Evolutionary conservation across 179 eudicot species (phyloP), one percentile per base, ranked within the genome.

Genomic region (Spinacia oleracea): DNA sequence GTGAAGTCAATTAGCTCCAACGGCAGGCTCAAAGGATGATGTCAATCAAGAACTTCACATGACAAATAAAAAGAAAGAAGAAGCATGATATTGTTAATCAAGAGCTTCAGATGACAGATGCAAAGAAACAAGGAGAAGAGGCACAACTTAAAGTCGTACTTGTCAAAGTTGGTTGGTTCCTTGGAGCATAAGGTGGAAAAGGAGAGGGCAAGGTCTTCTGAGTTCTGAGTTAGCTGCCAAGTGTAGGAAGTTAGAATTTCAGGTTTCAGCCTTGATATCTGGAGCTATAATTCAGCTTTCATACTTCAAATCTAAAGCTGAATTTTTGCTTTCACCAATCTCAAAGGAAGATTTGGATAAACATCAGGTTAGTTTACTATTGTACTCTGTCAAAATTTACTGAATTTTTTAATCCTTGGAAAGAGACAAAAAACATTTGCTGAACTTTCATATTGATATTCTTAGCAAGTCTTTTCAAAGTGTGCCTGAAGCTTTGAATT

Each of bases 331-430:
- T 38, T 38, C 40, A 38, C 40, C 87, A 27, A 75, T 70, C 60
- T 77, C 84, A 16, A 91, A 87, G 45, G 89, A 77, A 42, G 87
- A 83, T 74, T 75, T 89, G 80, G 86, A 85, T 77, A 77, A 80
- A 70, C 85, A 89, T 66, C 95, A 95, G 97, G 98, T 93, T 72
- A 82, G 90, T 87, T 80, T 40, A 8, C 29, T 71, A 81, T 89
- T 87, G 79, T 48, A 8, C 27, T 71, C 77, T 66, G 29, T 48
- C 45, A 58, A 35, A 11, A 16, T 20, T 48, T 25, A 40, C 25
- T 62, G 1, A 5, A 15, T 18, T 64, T 62, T 38, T 12, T 38
- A n/a, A n/a, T n/a, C n/a, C n/a, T n/a, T n/a, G n/a, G n/a, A n/a
- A n/a, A n/a, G n/a, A n/a, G 0, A 16, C 34, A 15, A 20, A 2